Evolutionary conservation across 305 asterid genomes (phyloP).

Genomic region (Fraxinus albicans): DNA sequence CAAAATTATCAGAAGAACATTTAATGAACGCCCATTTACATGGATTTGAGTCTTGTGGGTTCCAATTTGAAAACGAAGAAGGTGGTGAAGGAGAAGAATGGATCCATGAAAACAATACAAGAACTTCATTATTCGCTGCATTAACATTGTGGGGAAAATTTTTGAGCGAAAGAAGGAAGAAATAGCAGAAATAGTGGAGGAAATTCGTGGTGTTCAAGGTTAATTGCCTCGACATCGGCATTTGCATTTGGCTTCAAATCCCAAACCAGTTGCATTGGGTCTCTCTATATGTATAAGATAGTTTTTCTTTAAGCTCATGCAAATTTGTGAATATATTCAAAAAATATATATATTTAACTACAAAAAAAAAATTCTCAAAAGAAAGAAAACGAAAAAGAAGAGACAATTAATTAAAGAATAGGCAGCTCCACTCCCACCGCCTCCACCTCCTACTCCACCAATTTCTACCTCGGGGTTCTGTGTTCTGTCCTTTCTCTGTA

Average conservation of each 20-base stretch:
- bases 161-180: constrained; percentile 31
- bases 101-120: constrained; percentile 64
- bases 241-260: constrained; percentile 59
- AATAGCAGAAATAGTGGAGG: constrained; percentile 25
- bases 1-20: constrained; percentile 45
- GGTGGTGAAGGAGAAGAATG: constrained; percentile 44
- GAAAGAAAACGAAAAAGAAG: constrained; percentile 33
- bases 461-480: constrained; percentile 74
- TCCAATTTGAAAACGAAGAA: constrained; percentile 53
- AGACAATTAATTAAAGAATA: constrained; percentile 24
- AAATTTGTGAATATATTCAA: not conserved
- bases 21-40: constrained; percentile 68
- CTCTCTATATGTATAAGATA: constrained; percentile 15
- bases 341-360: not conserved
- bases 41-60: constrained; percentile 49
- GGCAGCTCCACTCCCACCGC: constrained; percentile 19
- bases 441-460: constrained; percentile 38
- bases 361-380: constrained; percentile 7
- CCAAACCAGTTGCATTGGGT: constrained; percentile 64
- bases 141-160: constrained; percentile 15
- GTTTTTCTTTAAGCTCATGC: constrained; percentile 21
- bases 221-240: constrained; percentile 84
- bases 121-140: constrained; percentile 41
- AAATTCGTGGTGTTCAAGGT: constrained; percentile 48
- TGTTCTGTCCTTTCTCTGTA: constrained; percentile 41